Evolutionary conservation across 257 asterid genomes (phyloP).

Genomic region (Capsicum rhomboideum): DNA sequence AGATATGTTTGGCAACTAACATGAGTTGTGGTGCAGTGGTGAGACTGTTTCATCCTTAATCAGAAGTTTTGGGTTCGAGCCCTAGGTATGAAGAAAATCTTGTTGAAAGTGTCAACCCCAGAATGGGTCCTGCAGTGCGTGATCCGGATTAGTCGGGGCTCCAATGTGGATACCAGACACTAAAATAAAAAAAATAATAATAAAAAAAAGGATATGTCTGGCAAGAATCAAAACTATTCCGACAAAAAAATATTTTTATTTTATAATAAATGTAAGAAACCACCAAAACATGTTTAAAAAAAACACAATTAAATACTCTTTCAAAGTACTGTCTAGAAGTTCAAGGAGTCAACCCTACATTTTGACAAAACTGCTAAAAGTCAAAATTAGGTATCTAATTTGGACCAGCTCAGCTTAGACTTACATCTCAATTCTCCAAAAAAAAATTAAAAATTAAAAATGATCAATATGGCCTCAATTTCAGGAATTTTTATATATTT

Average conservation of each 20-base stretch:
- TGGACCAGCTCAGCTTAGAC: not conserved
- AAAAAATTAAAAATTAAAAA: no score
- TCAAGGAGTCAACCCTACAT: not conserved
- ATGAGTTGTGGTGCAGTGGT: no score
- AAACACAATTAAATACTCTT: no score
- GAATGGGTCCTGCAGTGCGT: no score
- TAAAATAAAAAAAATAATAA: no score
- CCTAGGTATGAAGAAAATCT: no score
- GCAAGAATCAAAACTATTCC: not conserved
- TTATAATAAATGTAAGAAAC: not conserved
- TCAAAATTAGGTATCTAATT: constrained; percentile 1
- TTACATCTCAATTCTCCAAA: not conserved
- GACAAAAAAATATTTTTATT: not conserved
- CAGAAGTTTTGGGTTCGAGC: no score
- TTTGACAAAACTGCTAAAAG: not conserved
- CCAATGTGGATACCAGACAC: no score
- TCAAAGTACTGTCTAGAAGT: not conserved
- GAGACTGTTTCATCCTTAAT: no score
- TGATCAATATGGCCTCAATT: not conserved
- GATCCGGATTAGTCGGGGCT: no score
- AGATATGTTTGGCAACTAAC: not conserved
- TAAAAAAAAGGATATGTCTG: not conserved
- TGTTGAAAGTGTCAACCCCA: no score
- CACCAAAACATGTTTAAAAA: not conserved
- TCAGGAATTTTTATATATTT: not conserved